phyloP scores from a whole-genome alignment of 208 protist species.

The Leishmania martiniquensis region DNA sequence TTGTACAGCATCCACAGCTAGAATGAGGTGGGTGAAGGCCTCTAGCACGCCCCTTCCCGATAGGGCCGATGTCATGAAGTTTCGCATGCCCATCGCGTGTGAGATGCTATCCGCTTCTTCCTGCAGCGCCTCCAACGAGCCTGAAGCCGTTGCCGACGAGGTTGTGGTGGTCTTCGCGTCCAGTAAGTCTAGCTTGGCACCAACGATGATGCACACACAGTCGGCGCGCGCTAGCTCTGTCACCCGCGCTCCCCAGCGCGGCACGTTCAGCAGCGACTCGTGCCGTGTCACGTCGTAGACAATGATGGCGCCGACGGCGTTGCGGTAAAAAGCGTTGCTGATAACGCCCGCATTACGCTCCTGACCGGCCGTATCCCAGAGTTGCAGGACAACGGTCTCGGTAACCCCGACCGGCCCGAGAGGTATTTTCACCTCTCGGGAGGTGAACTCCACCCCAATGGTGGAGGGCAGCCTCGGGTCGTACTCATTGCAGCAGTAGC shows the following conservation, averaged over 20 bases:
- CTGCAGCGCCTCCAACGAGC: constrained; percentile 14
- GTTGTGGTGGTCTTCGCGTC: neutral
- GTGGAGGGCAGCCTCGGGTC: constrained; percentile 90
- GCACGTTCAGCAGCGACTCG: constrained; percentile 40
- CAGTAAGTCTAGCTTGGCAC: constrained; percentile 44
- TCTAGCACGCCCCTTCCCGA: constrained; percentile 42
- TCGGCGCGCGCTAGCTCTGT: constrained; percentile 37
- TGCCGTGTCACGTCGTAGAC: constrained; percentile 56
- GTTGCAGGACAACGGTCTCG: constrained; percentile 67
- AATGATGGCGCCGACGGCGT: constrained; percentile 44
- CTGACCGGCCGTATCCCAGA: constrained; percentile 79
- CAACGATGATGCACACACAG: constrained; percentile 53
- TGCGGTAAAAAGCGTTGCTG: constrained; percentile 52
- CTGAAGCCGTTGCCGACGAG: neutral
- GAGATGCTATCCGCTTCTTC: constrained; percentile 42
- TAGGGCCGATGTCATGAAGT: constrained; percentile 44
- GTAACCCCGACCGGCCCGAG: constrained; percentile 30
- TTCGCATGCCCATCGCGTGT: constrained; percentile 47
- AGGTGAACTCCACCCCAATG: constrained; percentile 97
- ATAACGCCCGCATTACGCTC: constrained; percentile 44
- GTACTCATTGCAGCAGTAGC: constrained; percentile 95
- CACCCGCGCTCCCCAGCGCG: constrained; percentile 39
- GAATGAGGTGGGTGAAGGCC: constrained; percentile 51
- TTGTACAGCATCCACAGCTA: constrained; percentile 51
- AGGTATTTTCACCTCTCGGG: constrained; percentile 91